Evolutionary conservation across 495 filamentous ascomycete genomes (phyloP).

Genomic region (Hypoxylon perforatum): DNA sequence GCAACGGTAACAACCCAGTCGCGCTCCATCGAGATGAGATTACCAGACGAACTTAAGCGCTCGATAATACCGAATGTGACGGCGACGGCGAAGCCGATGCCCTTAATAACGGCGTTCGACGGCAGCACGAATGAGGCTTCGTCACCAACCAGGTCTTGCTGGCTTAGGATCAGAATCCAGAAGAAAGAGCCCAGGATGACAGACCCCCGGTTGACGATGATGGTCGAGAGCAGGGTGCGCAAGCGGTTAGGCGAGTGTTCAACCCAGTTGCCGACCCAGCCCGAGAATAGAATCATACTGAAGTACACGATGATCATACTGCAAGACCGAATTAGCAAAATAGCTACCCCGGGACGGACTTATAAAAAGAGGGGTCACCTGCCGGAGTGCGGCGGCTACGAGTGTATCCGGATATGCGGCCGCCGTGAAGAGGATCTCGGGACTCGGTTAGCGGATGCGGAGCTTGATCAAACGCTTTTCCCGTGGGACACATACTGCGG

Average conservation of each 20-base stretch:
- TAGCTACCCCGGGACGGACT: constrained; percentile 10
- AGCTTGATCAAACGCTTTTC: constrained; percentile 24
- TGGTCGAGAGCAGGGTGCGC: constrained; percentile 53
- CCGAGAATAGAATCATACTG: constrained; percentile 45
- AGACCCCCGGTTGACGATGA: constrained; percentile 57
- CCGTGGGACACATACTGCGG: constrained; percentile 41
- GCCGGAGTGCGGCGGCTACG: constrained; percentile 56
- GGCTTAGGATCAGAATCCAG: constrained; percentile 55
- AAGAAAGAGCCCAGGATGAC: constrained; percentile 63
- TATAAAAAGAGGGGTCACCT: constrained; percentile 18
- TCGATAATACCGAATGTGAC: constrained; percentile 67
- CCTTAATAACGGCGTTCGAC: constrained; percentile 33
- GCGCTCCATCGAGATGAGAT: constrained; percentile 71
- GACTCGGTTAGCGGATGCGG: constrained; percentile 6
- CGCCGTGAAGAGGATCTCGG: constrained; percentile 68
- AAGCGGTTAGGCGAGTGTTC: constrained; percentile 54
- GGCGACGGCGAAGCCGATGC: constrained; percentile 55
- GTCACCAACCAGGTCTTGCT: constrained; percentile 41
- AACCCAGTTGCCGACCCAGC: constrained; percentile 61
- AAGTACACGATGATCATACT: constrained; percentile 50
- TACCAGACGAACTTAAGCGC: constrained; percentile 64
- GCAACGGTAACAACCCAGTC: constrained; percentile 69
- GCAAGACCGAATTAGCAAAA: constrained; percentile 29
- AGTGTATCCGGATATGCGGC: constrained; percentile 68
- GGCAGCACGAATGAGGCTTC: constrained; percentile 18